A percentile compares a stretch with the other conserved stretches of the same genome.
These are phyloP conservation scores for Fusarium burgessii DNA, from an alignment of 2,329 filamentous ascomycete genomes.

Conservation along the genomic window DNA sequence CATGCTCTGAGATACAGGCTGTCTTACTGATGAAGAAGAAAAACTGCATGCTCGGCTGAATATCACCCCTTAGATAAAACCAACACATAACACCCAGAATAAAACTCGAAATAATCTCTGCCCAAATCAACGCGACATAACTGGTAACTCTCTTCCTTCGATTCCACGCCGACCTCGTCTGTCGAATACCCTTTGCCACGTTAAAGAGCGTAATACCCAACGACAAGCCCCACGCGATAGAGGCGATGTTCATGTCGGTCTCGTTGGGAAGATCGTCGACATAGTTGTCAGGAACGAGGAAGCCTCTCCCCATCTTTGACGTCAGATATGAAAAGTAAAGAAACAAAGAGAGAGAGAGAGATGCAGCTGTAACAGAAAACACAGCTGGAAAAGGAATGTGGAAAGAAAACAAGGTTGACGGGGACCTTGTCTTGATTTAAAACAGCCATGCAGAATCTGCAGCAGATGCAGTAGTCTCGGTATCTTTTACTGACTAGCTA, in stretches of 20 bases:
- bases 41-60: constrained; percentile 50
- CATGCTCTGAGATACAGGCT: background rate
- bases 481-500: background rate
- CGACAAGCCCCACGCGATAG: constrained; percentile 47
- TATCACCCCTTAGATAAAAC: constrained; percentile 40
- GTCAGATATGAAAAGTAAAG: background rate
- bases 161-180: constrained; percentile 28
- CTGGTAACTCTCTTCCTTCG: constrained; percentile 41
- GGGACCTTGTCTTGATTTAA: constrained; percentile 10
- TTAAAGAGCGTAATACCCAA: constrained; percentile 44
- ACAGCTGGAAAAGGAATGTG: constrained; percentile 10
- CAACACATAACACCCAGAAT: constrained; percentile 43
- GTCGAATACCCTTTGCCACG: constrained; percentile 38
- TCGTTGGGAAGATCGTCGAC: constrained; percentile 36
- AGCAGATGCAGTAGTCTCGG: constrained; percentile 8
- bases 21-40: constrained; percentile 47
- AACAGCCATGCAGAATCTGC: constrained; percentile 11
- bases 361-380: background rate
- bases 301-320: constrained; percentile 39
- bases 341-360: too few species aligned
- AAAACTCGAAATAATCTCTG: constrained; percentile 44
- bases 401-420: background rate
- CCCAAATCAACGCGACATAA: constrained; percentile 41
- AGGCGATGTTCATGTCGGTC: constrained; percentile 45
- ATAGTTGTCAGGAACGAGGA: constrained; percentile 41